A percentile compares a stretch with the other conserved stretches of the same genome.
Evolutionary conservation across 2,329 filamentous ascomycete genomes (phyloP).

Genomic region (Tolypocladium nubicola): DNA sequence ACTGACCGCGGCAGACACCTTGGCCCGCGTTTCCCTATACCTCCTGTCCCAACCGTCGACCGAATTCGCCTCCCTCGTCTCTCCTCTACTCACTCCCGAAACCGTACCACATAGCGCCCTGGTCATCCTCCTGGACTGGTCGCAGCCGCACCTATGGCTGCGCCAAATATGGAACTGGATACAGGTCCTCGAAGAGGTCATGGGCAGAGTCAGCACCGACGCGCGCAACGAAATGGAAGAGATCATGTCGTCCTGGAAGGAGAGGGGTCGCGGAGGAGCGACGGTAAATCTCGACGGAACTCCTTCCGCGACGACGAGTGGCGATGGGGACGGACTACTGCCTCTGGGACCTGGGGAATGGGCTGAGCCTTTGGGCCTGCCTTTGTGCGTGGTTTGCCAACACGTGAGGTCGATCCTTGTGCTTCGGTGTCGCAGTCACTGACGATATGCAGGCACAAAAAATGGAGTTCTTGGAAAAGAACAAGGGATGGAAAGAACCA

Average conservation of each 20-base stretch:
- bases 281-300: constrained; percentile 53
- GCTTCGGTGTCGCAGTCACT: constrained; percentile 6
- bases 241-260: constrained; percentile 69
- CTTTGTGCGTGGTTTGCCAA: constrained; percentile 90
- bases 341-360: constrained; percentile 84
- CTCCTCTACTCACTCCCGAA: constrained; percentile 73
- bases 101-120: constrained; percentile 80
- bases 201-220: constrained; percentile 62
- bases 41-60: constrained; percentile 77
- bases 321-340: constrained; percentile 58
- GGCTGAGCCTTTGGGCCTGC: constrained; percentile 80
- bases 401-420: constrained; percentile 49
- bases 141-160: constrained; percentile 86
- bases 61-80: constrained; percentile 72
- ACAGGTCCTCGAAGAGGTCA: constrained; percentile 66
- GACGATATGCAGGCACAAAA: constrained; percentile 56
- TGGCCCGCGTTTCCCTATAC: constrained; percentile 83
- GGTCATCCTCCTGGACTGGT: constrained; percentile 91
- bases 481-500: constrained; percentile 87
- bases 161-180: constrained; percentile 86
- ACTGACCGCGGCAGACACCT: constrained; percentile 53
- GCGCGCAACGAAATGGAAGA: constrained; percentile 81
- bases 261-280: constrained; percentile 57
- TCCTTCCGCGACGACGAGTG: constrained; percentile 36
- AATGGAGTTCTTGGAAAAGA: constrained; percentile 83